These are phyloP conservation scores for Aspergillus quadrilineatus DNA, from an alignment of 2,329 filamentous ascomycete species.

Conservation along the genomic window DNA sequence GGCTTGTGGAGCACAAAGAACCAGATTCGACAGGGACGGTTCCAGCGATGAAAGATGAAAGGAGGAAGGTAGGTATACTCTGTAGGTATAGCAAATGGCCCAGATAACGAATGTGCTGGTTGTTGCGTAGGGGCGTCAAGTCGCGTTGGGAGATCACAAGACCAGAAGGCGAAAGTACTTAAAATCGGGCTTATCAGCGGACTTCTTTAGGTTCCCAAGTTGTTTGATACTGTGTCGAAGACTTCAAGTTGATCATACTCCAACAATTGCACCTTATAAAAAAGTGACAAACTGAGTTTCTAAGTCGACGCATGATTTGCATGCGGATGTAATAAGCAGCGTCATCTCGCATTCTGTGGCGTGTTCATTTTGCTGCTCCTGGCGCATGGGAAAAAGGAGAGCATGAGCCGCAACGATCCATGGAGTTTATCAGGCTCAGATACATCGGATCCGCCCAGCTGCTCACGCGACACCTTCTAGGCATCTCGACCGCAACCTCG, in stretches of 20 bases:
- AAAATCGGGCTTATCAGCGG: background rate
- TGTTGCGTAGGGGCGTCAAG: too few species aligned
- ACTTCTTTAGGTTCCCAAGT: background rate
- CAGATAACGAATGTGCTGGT: too few species aligned
- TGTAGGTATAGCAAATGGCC: too few species aligned
- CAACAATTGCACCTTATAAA: background rate
- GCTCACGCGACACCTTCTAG: background rate
- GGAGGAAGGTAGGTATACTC: too few species aligned
- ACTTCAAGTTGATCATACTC: too few species aligned
- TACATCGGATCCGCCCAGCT: background rate
- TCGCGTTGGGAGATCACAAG: too few species aligned
- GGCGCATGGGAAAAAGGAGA: slow-evolving; percentile 6
- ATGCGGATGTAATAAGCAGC: slow-evolving; percentile 7
- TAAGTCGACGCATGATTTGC: background rate
- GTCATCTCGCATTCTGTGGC: background rate
- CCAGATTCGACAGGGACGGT: background rate
- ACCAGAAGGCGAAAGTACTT: too few species aligned
- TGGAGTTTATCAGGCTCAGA: background rate
- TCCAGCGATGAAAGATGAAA: background rate
- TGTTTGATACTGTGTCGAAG: too few species aligned
- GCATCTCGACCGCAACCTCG: background rate
- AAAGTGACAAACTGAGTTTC: background rate
- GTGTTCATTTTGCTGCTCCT: background rate
- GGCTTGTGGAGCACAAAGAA: slow-evolving; percentile 3
- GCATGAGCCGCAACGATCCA: background rate